phyloP scores from a whole-genome alignment of 2,329 filamentous ascomycete species.

The Stemphylium lycopersici region DNA sequence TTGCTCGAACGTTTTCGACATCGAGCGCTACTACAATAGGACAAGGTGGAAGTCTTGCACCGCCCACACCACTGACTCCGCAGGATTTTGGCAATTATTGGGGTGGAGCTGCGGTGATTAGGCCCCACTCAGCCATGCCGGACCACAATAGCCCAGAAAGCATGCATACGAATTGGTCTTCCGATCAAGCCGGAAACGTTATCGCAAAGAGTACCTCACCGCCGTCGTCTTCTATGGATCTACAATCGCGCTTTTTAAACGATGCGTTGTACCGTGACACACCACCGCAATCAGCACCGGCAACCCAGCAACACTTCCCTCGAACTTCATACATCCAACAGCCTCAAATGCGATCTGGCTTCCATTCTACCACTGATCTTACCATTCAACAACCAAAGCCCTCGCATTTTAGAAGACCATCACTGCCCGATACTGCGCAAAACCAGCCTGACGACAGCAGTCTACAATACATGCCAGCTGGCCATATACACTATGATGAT shows the following conservation, averaged over 20 bases:
- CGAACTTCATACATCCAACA: conserved; percentile 45
- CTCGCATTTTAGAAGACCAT: conserved; percentile 45
- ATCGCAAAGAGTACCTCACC: conserved; percentile 51
- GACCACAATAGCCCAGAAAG: conserved; percentile 51
- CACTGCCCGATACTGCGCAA: conserved; percentile 42
- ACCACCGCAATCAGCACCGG: conserved; percentile 58
- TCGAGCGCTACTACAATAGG: conserved; percentile 45
- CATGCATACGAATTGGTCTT: conserved; percentile 44
- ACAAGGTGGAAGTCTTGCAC: conserved; percentile 51
- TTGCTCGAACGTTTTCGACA: conserved; percentile 48
- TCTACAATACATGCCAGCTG: conserved; percentile 33
- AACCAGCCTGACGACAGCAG: conserved; percentile 28
- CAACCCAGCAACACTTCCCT: conserved; percentile 56
- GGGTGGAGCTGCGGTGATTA: conserved; percentile 46
- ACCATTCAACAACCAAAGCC: conserved; percentile 45
- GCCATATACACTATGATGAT: conserved; percentile 38
- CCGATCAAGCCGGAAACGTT: conserved; percentile 42
- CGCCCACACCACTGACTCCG: conserved; percentile 57
- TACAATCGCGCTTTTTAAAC: conserved; percentile 38
- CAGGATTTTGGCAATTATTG: conserved; percentile 49
- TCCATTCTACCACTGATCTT: conserved; percentile 44
- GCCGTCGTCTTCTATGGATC: conserved; percentile 53
- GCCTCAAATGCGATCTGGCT: conserved; percentile 40
- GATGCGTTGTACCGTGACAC: conserved; percentile 53
- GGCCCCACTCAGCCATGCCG: conserved; percentile 38